These are phyloP conservation scores for Xerocomus minutiporus DNA, from an alignment of 1,284 basidiomycete species.

Conservation along the genomic window DNA sequence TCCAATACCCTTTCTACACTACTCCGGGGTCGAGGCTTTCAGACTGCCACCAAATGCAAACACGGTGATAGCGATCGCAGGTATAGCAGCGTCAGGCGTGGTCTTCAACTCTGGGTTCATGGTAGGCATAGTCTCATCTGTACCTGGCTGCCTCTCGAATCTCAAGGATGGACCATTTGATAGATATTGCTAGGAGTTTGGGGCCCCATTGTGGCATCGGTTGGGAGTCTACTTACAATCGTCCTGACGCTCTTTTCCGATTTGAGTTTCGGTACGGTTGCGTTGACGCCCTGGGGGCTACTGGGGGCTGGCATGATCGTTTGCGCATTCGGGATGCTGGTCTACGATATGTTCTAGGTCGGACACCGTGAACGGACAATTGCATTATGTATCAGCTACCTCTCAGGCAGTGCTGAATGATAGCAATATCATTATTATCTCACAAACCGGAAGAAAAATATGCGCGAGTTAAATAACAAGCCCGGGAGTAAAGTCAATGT, in stretches of 20 bases:
- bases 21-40: conserved; percentile 54
- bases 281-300: conserved; percentile 60
- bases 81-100: conserved; percentile 62
- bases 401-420: conserved; percentile 10
- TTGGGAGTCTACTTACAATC: conserved; percentile 79
- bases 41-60: conserved; percentile 46
- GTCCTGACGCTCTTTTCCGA: conserved; percentile 76
- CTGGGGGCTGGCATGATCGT: conserved; percentile 68
- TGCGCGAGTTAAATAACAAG: conserved; percentile 35
- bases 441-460: conserved; percentile 31
- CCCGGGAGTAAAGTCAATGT: conserved; percentile 19
- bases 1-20: conserved; percentile 66
- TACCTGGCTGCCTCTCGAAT: neutral
- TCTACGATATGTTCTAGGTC: conserved; percentile 58
- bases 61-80: conserved; percentile 48
- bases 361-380: neutral
- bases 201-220: conserved; percentile 83
- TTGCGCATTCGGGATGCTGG: conserved; percentile 67
- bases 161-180: conserved; percentile 8
- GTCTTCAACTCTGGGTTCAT: conserved; percentile 76
- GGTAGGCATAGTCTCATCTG: conserved; percentile 39
- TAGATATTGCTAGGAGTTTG: conserved; percentile 74
- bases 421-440: conserved; percentile 35
- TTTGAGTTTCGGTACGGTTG: conserved; percentile 55
- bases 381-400: neutral